Percentiles rank a stretch among this genome's conserved stretches.
phyloP scores from a whole-genome alignment of 2,329 filamentous ascomycete species.

The Pseudopithomyces maydicus region DNA sequence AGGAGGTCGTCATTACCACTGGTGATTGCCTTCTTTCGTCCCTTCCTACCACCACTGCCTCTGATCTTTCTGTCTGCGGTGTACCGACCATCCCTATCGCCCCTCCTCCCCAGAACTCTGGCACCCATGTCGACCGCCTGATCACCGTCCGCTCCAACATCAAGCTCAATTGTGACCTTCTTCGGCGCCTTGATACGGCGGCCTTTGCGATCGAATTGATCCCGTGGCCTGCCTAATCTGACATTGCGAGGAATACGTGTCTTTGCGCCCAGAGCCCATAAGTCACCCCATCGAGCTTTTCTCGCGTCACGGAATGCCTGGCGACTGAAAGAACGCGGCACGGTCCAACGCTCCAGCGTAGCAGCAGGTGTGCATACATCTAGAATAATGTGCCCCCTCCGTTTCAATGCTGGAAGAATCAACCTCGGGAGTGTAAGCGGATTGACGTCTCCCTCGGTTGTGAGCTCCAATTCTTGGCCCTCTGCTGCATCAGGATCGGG shows the following conservation, averaged over 20 bases:
- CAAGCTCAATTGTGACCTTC: slow-evolving; percentile 37
- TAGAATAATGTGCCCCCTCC: slow-evolving; percentile 83
- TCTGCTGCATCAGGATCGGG: slow-evolving; percentile 9
- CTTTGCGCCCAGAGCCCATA: slow-evolving; percentile 95
- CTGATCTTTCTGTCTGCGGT: slow-evolving; percentile 42
- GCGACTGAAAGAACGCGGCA: slow-evolving; percentile 79
- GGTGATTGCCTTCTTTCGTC: slow-evolving; percentile 36
- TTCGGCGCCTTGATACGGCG: slow-evolving; percentile 38
- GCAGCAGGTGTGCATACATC: slow-evolving; percentile 89
- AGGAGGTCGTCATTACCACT: slow-evolving; percentile 21
- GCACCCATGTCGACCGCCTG: slow-evolving; percentile 21
- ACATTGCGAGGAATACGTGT: slow-evolving; percentile 69
- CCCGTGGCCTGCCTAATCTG: slow-evolving; percentile 59
- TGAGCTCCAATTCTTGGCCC: slow-evolving; percentile 20
- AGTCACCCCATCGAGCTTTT: slow-evolving; percentile 88
- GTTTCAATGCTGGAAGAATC: slow-evolving; percentile 82
- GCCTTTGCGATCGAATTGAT: slow-evolving; percentile 48
- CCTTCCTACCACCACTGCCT: slow-evolving; percentile 46
- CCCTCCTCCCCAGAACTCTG: slow-evolving; percentile 9
- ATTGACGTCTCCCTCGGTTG: slow-evolving; percentile 44
- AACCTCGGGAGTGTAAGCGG: slow-evolving; percentile 76
- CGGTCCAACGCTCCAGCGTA: slow-evolving; percentile 89
- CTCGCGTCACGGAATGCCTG: slow-evolving; percentile 90
- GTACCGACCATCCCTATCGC: slow-evolving; percentile 39
- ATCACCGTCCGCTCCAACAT: slow-evolving; percentile 27